Conservation (phyloP, 441 rosid species). For the Dalechampia spathulata region DNA sequence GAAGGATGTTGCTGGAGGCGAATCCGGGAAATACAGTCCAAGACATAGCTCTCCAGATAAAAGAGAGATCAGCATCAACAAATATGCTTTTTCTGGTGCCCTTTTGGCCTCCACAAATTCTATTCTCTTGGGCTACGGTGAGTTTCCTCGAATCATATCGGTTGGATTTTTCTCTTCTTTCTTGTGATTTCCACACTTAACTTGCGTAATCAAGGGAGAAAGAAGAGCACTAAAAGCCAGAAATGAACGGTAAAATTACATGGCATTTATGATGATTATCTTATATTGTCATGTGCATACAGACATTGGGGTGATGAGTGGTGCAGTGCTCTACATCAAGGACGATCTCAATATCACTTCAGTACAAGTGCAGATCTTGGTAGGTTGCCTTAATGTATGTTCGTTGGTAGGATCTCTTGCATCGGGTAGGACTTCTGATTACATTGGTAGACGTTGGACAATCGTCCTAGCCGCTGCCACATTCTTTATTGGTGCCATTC, state of each 20-base stretch:
- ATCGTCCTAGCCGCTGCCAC: conserved; percentile 47
- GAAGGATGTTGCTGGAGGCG: conserved; percentile 6
- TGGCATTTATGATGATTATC: background rate
- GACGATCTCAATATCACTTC: conserved; percentile 43
- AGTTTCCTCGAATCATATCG: conserved; percentile 11
- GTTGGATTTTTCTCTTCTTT: background rate
- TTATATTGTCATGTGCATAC: conserved; percentile 7
- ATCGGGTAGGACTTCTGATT: conserved; percentile 52
- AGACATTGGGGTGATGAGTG: conserved; percentile 81
- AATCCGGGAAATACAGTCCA: conserved; percentile 1
- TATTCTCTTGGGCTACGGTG: conserved; percentile 56
- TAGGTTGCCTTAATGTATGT: conserved; percentile 46
- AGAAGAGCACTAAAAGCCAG: too few species aligned
- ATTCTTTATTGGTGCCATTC: conserved; percentile 49
- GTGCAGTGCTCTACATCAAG: conserved; percentile 38
- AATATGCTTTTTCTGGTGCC: conserved; percentile 45
- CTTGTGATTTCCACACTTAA: background rate
- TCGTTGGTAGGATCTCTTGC: conserved; percentile 57
- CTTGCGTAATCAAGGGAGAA: background rate
- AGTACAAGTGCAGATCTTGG: conserved; percentile 47
- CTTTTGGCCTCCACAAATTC: conserved; percentile 60
- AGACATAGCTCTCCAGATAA: background rate
- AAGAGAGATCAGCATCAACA: conserved; percentile 24
- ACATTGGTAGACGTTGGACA: conserved; percentile 48
- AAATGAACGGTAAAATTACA: background rate